Conservation (phyloP, 2,329 filamentous ascomycete genomes). For the Zymoseptoria tritici region DNA sequence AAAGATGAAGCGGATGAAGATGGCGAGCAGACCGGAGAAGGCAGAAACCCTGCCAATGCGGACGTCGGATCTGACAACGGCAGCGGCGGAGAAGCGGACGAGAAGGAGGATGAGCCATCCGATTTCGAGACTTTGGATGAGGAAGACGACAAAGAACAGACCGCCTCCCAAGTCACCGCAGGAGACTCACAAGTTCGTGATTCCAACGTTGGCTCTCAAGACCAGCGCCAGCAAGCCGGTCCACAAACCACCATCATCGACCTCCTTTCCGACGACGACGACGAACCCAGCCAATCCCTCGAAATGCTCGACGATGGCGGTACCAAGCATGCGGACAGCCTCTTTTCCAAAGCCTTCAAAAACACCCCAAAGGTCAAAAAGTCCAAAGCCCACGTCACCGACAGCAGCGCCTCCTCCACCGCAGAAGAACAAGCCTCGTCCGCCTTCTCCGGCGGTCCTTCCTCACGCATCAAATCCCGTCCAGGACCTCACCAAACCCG, state of each 20-base stretch:
- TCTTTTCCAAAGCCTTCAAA: neutral
- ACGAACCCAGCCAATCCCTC: neutral
- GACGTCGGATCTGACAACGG: neutral
- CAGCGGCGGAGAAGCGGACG: neutral
- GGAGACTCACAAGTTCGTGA: neutral
- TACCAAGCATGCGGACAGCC: neutral
- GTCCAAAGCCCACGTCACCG: neutral
- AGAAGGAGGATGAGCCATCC: neutral
- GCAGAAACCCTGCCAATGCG: too few species aligned
- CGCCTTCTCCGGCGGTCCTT: neutral
- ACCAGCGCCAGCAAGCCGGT: neutral
- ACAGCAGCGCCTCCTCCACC: conserved; percentile 6
- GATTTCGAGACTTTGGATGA: neutral
- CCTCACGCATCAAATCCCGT: neutral
- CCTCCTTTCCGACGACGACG: neutral
- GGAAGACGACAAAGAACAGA: neutral
- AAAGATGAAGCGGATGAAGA: neutral
- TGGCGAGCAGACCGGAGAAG: neutral
- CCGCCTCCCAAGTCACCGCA: neutral
- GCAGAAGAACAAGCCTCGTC: neutral
- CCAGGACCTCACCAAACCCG: conserved; percentile 1
- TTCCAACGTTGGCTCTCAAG: neutral
- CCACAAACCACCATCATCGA: neutral
- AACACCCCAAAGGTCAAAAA: neutral
- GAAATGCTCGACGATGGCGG: neutral